Evolutionary conservation across 305 asterid species (phyloP), one percentile per base, ranked within the genome.

Genomic region (Ilex paraguariensis): DNA sequence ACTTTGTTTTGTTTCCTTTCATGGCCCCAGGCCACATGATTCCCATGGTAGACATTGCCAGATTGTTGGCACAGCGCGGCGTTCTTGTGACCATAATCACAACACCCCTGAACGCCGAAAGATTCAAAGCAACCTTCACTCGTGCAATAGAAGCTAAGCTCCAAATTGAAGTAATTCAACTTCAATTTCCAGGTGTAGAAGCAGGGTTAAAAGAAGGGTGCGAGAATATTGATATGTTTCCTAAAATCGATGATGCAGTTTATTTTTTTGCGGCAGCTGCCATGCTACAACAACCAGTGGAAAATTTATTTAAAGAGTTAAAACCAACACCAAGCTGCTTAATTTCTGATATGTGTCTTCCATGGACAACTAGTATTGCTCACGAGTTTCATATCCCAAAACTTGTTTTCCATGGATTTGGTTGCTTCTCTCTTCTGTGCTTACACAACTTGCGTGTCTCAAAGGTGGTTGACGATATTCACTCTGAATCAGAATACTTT

Each of bases 391-490:
- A 57, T 8, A 73, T 85, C 48, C 89, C 93, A 0, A 62, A 79
- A 57, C 54, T 85, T 46, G 59, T 79, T 32, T 85, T 85, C 48
- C 81, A 80, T 33, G 91, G 82, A 6, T 65, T 46, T 48, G 16
- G 86, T 60, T 78, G 89, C 53, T 84, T 84, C 33, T 51, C 91
- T 11, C 79, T 74, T 0, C 14, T 75, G 8, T 65, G 79, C 53
- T 9, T 48, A 10, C 70, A 73, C 31, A 40, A 55, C 7, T n/a
- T 73, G 14, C 44, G 2, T 10, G 14, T 3, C 9, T 66, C 66
- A 10, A 50, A 65, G 2, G 59, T 32, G 4, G 5, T 70, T 4
- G 71, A 75, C 13, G 52, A 51, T 0, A 40, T 75, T 2, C 31
- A 15, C 11, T 54, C 58, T 14, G 33, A 54, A 5, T n/a, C 58